A percentile compares a stretch with the other conserved stretches of the same genome.
These are phyloP conservation scores for Blastosporella zonata DNA, from an alignment of 1,284 basidiomycete genomes.

Conservation along the genomic window DNA sequence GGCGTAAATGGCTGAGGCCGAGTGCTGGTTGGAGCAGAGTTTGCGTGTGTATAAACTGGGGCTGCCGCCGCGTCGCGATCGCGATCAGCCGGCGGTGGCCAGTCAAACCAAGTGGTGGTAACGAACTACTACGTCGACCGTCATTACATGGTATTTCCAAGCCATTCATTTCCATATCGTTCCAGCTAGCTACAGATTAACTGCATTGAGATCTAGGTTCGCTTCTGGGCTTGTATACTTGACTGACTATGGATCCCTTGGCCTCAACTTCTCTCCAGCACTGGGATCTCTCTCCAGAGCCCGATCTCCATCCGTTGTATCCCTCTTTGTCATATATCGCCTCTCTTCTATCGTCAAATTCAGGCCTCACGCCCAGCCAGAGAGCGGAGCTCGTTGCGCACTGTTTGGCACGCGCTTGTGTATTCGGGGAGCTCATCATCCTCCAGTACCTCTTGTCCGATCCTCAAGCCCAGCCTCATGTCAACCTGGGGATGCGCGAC, in stretches of 20 bases:
- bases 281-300: slow-evolving; percentile 62
- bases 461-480: slow-evolving; percentile 62
- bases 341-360: slow-evolving; percentile 59
- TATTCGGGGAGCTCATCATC: slow-evolving; percentile 70
- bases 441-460: slow-evolving; percentile 72
- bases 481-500: slow-evolving; percentile 70
- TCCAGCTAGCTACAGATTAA: not conserved
- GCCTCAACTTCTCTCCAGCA: slow-evolving; percentile 10
- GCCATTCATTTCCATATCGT: not conserved
- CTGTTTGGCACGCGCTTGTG: slow-evolving; percentile 67
- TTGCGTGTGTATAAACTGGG: slow-evolving; percentile 8
- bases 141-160: slow-evolving; percentile 10
- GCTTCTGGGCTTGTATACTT: not conserved
- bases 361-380: slow-evolving; percentile 64
- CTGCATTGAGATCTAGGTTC: not conserved
- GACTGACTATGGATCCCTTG: slow-evolving; percentile 3
- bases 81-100: no score
- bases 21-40: not conserved
- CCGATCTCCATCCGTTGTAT: slow-evolving; percentile 74
- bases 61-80: not conserved
- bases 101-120: slow-evolving; percentile 1
- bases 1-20: not conserved
- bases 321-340: slow-evolving; percentile 64
- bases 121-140: slow-evolving; percentile 2
- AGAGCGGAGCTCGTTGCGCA: slow-evolving; percentile 68